Evolutionary conservation across 306 rosid genomes (phyloP), one percentile per base, ranked within the genome.

Genomic region (Vachellia pachyceras): DNA sequence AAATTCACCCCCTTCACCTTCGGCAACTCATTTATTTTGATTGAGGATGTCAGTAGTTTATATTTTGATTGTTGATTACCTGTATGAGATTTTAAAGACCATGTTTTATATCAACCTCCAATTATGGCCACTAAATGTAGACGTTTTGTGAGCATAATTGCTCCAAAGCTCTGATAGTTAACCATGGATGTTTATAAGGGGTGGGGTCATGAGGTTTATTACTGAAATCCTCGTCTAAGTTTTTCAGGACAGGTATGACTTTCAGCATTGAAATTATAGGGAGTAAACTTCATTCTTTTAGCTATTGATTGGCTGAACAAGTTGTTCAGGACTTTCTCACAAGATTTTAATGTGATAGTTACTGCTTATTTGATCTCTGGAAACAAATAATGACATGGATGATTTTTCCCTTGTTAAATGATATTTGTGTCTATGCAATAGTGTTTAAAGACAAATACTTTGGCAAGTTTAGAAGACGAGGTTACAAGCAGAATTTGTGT

Each of bases 311-410:
- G 23, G 63, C 17, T 29, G 42, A 33, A 40, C 49, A 14, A 22
- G 55, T 37, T 29, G 36, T 33, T 75, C 7, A 41, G 79, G 60
- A 60, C 11, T 18, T 54, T 25, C 23, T 61, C 61, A 49, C 23
- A 25, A 50, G 58, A 83, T 73, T 73, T 83, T 75, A 68, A 45
- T 20, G 41, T 75, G 63, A 41, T 47, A 18, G 40, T 42, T 44
- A 33, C 55, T n/a, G 65, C 23, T 20, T 64, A 64, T 75, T 29
- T 69, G 69, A 73, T 70, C 44, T 47, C 5, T 40, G 15, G 54
- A 15, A 39, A 37, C 14, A 47, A 61, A 70, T 50, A 55, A 50
- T 44, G 67, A 22, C 10, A 74, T n/a, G n/a, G 60, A 40, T 77
- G 80, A 29, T 29, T 29, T 29, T 29, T 29, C 33, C 61, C 77